Evolutionary conservation across 2,329 filamentous ascomycete species (phyloP).

Genomic region (Paramyrothecium roridum): DNA sequence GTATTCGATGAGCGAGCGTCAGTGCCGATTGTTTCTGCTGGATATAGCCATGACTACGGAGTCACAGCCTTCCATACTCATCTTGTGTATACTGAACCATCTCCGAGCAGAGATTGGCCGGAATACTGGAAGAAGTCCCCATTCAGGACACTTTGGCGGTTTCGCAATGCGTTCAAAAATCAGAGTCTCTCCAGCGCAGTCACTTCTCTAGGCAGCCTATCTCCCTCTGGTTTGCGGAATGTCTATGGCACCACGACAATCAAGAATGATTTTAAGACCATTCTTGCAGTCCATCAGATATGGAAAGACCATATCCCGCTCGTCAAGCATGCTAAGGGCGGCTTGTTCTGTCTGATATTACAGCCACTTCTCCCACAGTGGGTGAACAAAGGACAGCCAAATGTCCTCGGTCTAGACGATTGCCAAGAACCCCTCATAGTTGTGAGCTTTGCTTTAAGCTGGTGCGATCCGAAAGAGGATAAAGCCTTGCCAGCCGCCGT

Average conservation of each 20-base stretch:
- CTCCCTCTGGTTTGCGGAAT: background rate
- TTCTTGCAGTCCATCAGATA: background rate
- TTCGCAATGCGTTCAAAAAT: background rate
- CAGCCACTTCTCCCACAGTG: background rate
- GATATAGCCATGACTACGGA: background rate
- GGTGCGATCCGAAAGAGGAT: constrained; percentile 1
- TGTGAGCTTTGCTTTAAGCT: background rate
- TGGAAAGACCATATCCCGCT: background rate
- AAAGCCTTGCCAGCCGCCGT: background rate
- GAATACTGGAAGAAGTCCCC: background rate
- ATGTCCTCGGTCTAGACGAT: background rate
- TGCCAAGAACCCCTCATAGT: constrained; percentile 1
- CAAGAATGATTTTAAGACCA: background rate
- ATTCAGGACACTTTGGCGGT: background rate
- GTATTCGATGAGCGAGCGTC: background rate
- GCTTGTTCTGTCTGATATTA: background rate
- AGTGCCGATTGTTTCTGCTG: background rate
- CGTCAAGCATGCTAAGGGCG: background rate
- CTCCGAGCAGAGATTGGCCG: background rate
- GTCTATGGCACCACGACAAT: background rate
- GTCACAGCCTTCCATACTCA: background rate
- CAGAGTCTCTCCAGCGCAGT: background rate
- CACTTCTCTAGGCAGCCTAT: background rate
- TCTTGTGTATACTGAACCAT: background rate
- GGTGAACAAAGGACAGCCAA: background rate